Conservation (phyloP, 1,139 yeast genomes). For the Taphrina flavorubra region DNA sequence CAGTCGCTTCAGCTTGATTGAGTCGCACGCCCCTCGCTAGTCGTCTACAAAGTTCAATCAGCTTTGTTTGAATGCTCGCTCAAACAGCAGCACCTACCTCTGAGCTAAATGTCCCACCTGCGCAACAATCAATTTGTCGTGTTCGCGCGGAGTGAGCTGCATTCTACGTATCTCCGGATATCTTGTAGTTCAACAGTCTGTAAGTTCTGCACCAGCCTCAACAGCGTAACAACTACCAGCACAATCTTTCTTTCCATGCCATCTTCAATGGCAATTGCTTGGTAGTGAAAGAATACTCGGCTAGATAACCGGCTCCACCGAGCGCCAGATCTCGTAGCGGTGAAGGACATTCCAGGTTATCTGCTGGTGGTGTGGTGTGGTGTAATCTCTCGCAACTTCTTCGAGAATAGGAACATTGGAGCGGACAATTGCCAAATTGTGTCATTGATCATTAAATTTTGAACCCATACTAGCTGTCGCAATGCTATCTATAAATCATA, state of each 20-base stretch:
- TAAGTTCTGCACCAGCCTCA: not conserved
- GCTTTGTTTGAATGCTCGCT: not conserved
- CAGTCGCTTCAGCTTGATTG: conserved; percentile 42
- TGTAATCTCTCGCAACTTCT: no score
- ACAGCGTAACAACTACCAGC: no score
- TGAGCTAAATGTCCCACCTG: conserved; percentile 43
- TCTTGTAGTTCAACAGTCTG: no score
- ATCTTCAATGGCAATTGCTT: not conserved
- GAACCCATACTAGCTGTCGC: not conserved
- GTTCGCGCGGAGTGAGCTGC: conserved; percentile 42
- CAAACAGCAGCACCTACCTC: not conserved
- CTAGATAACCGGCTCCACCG: conserved; percentile 19
- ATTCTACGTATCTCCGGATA: not conserved
- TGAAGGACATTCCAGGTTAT: no score
- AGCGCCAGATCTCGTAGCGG: no score
- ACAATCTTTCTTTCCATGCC: no score
- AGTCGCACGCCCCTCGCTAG: conserved; percentile 42
- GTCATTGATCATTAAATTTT: conserved; percentile 3
- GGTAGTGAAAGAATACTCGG: conserved; percentile 2
- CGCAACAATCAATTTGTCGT: conserved; percentile 40
- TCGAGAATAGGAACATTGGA: no score
- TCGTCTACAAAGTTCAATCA: conserved; percentile 3
- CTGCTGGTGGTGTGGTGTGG: no score
- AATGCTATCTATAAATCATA: conserved; percentile 2
- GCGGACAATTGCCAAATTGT: not conserved